Base-by-base conservation (phyloP, 2,329 filamentous ascomycete genomes). In the Nemania sp. region DNA sequence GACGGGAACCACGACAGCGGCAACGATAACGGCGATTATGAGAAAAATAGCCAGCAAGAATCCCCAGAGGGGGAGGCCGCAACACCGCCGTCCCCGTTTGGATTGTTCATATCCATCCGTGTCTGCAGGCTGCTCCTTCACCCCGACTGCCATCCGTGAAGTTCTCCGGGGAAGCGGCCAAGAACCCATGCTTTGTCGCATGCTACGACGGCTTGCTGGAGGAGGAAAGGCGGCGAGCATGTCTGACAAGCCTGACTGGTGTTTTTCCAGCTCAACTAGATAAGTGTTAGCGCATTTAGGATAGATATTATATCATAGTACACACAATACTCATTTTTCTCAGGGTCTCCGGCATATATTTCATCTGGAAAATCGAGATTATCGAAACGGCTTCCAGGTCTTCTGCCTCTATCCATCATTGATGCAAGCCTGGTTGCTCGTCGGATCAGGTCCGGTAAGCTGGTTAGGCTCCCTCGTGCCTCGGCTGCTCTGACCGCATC, bases 401-500 rank as follows among this genome's bases (percentile, higher is more conserved):
- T 75, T 59, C 77, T 86, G 11, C 93, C 93, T 61, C 86, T 86
- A 65, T 97, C 93, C 54, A 99, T 86, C 72, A 96, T 91, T 0
- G 90, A 84, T 14, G 92, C 93, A 31, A 97, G 76, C 61, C 84
- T 85, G 0, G 93, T 97, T 9, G 94, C 94, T 63, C 94, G 84
- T 65, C 85, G 82, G 62, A 99, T 97, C 56, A 99, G 76, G 69
- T 97, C 94, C 0, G 92, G 89, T 54, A 99, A 76, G 72, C 92
- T 97, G 1, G 94, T 97, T 59, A 96, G 78, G 68, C 92, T 97
- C 3, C 91, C 92, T 66, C 94, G 84, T 1, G 88, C 83, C 70
- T 97, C 91, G 14, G 90, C 89, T 46, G 88, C 85, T 60, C 85
- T 82, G 3, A 96, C 89, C 3, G 89, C 89, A 66, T 92, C 86